Percentiles rank a stretch among this genome's conserved stretches.
Conservation (phyloP, 768 basidiomycete species). For the Chlorophyllum brunneum region DNA sequence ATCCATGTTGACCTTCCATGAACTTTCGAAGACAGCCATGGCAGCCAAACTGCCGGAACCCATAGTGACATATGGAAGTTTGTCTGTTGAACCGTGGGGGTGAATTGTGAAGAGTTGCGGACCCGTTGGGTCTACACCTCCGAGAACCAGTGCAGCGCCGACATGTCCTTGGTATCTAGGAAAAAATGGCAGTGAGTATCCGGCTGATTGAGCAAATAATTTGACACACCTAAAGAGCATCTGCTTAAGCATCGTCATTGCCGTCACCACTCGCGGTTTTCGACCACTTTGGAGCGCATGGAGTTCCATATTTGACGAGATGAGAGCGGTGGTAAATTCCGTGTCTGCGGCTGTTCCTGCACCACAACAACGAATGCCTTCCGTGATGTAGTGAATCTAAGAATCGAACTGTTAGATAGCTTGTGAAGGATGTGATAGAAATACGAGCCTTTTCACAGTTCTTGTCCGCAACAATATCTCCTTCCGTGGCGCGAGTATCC, state of each 20-base stretch:
- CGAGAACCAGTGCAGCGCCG: slow-evolving; percentile 94
- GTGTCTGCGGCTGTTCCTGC: slow-evolving; percentile 99
- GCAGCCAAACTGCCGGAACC: slow-evolving; percentile 95
- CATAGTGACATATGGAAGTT: slow-evolving; percentile 98
- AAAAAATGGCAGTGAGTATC: neutral
- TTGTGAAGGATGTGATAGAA: neutral
- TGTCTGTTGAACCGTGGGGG: slow-evolving; percentile 97
- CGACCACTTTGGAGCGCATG: slow-evolving; percentile 88
- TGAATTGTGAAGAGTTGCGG: slow-evolving; percentile 94
- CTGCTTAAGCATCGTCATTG: slow-evolving; percentile 99
- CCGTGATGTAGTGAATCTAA: slow-evolving; percentile 96
- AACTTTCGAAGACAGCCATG: slow-evolving; percentile 95
- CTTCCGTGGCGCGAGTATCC: slow-evolving; percentile 94
- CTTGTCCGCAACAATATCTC: slow-evolving; percentile 95
- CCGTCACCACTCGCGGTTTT: slow-evolving; percentile 91
- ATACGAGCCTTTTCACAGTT: slow-evolving; percentile 94
- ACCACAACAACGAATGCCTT: slow-evolving; percentile 95
- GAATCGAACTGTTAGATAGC: neutral
- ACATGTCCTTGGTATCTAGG: slow-evolving; percentile 87
- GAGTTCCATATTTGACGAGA: slow-evolving; percentile 94
- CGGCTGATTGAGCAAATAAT: neutral
- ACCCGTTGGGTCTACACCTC: slow-evolving; percentile 93
- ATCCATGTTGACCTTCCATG: slow-evolving; percentile 79
- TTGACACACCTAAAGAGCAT: slow-evolving; percentile 77
- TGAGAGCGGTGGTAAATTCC: slow-evolving; percentile 90